Evolutionary conservation across 2,329 filamentous ascomycete genomes (phyloP), one percentile per base, ranked within the genome.

Genomic region (Coniochaeta sp.): DNA sequence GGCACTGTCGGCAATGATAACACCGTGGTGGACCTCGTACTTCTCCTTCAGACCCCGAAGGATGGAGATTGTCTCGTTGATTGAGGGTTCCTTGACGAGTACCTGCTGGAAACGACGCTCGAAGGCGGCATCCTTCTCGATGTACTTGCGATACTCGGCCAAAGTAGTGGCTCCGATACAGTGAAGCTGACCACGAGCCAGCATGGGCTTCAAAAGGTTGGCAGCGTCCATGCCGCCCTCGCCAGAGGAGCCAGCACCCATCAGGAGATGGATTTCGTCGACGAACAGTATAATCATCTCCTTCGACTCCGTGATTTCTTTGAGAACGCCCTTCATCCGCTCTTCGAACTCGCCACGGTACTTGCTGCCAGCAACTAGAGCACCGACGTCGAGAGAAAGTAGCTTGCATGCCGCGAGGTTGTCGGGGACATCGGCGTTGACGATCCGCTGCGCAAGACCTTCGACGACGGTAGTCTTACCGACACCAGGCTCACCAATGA

Each of bases 91-190:
- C 78, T 97, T 97, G 73, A 98, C 93, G 52, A 99, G 76, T 42
- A 99, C 95, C 75, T 99, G 95, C 74, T 99, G 95, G 83, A 99
- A 99, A 74, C 95, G 90, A 75, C 95, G 91, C 76, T 99, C 95
- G 72, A 99, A 99, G 55, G 95, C 95, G 54, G 91, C 90, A 69
- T 99, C 95, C 77, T 99, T 99, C 75, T 99, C 95, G 64, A 99
- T 96, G 76, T 99, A 98, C 75, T 99, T 99, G 70, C 95, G 87
- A 77, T 99, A 99, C 74, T 99, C 95, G 63, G 87, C 86, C 61
- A 99, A 83, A 1, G 95, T 99, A 1, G 95, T 99, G 6, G 95
- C 95, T 74, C 95, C 95, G 64, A 99, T 98, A 71, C 95, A 99
- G 81, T 99, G 95, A 62, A 99, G 81, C 74, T 98, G 93, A 59